These are phyloP conservation scores for Ogataea corticis DNA, from an alignment of 805 yeast genomes.

Conservation along the genomic window DNA sequence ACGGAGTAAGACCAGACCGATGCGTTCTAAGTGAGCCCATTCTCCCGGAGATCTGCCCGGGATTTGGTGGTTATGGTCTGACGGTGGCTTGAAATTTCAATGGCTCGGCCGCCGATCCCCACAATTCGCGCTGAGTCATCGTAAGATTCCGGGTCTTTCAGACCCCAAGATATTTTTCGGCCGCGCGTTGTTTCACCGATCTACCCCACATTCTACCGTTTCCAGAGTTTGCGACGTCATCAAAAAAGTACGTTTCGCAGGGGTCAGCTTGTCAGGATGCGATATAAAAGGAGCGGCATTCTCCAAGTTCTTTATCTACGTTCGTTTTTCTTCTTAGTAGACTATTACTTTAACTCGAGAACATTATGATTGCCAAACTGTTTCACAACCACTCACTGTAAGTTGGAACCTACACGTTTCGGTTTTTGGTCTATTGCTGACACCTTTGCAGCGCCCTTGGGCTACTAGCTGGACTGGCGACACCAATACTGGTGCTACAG, in stretches of 20 bases:
- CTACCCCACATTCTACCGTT: conserved; percentile 5
- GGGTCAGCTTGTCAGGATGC: neutral
- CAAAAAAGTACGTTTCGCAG: neutral
- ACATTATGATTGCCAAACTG: neutral
- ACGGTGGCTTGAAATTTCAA: too few species aligned
- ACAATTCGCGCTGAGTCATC: too few species aligned
- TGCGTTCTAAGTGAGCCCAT: neutral
- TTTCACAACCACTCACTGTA: conserved; percentile 2
- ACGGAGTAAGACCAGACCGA: neutral
- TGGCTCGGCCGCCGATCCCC: too few species aligned
- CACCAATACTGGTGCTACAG: conserved; percentile 18
- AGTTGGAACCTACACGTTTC: too few species aligned
- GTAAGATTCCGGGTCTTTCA: too few species aligned
- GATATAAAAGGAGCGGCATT: conserved; percentile 1
- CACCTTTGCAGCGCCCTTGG: conserved; percentile 12
- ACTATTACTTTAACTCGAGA: neutral
- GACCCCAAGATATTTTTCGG: too few species aligned
- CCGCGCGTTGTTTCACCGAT: conserved; percentile 2
- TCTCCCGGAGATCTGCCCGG: too few species aligned
- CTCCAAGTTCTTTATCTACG: too few species aligned
- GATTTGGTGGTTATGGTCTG: too few species aligned
- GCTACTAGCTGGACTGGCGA: conserved; percentile 20
- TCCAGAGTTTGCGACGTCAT: conserved; percentile 2
- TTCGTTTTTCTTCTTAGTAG: neutral
- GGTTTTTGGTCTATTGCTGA: too few species aligned